Percentiles rank a stretch among this genome's conserved stretches.
Evolutionary conservation across 768 basidiomycete genomes (phyloP).

Genomic region (Mycena epipterygia): DNA sequence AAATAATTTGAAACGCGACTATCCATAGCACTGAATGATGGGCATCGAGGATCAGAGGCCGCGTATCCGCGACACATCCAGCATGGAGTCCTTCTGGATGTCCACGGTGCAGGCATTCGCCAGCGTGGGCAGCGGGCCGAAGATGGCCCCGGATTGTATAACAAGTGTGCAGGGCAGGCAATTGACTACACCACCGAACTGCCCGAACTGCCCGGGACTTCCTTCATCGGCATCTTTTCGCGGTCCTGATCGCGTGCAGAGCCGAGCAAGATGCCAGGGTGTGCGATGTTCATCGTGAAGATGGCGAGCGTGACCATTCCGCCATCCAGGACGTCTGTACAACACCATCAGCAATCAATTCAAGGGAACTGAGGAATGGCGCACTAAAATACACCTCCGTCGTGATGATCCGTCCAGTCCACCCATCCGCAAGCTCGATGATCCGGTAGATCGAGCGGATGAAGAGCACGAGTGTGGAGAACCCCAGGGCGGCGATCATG

Average conservation of each 20-base stretch:
- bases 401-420: constrained; percentile 63
- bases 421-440: constrained; percentile 65
- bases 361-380: background rate
- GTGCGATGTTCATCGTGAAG: constrained; percentile 1
- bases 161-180: no score
- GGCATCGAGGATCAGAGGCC: no score
- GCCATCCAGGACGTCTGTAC: constrained; percentile 10
- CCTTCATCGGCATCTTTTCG: background rate
- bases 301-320: constrained; percentile 16
- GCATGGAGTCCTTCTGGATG: no score
- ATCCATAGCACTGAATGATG: no score
- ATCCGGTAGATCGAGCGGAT: constrained; percentile 68
- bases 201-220: background rate
- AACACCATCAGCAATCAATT: background rate
- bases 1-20: no score
- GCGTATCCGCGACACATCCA: no score
- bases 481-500: constrained; percentile 52
- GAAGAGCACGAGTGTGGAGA: constrained; percentile 59
- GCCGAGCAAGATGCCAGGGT: constrained; percentile 9
- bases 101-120: no score
- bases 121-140: no score
- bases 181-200: background rate
- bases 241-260: background rate
- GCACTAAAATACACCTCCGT: constrained; percentile 61
- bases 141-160: no score